Percentiles rank a stretch among this genome's conserved stretches.
These are phyloP conservation scores for Penstemon barbatus DNA, from an alignment of 257 asterid genomes.

Conservation along the genomic window DNA sequence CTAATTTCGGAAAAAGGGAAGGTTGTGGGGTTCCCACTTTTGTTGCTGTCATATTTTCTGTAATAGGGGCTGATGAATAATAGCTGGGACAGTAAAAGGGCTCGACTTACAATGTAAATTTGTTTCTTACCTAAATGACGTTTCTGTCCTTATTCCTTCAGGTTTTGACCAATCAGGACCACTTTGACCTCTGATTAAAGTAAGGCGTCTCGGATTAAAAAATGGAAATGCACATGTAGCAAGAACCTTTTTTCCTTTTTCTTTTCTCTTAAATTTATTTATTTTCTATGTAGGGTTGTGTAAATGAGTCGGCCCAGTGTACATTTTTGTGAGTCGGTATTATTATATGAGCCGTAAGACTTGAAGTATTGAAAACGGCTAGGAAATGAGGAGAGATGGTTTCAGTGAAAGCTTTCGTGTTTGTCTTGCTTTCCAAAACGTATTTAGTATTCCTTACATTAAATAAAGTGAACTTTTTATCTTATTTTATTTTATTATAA, in stretches of 20 bases:
- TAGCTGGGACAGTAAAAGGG: conserved; percentile 32
- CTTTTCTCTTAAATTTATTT: too few species aligned
- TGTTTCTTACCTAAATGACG: conserved; percentile 40
- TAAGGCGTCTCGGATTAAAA: not conserved
- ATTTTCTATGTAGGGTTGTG: too few species aligned
- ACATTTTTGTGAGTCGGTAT: not conserved
- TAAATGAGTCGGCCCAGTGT: not conserved
- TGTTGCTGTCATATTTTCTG: conserved; percentile 20
- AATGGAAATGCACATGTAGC: not conserved
- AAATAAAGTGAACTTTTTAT: too few species aligned
- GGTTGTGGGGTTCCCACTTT: conserved; percentile 9
- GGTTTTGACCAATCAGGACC: conserved; percentile 63
- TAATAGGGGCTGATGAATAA: conserved; percentile 17
- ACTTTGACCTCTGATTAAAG: conserved; percentile 43
- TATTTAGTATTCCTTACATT: too few species aligned
- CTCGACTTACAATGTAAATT: conserved; percentile 37
- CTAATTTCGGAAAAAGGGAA: not conserved
- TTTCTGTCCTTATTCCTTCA: conserved; percentile 35
- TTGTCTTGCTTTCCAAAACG: too few species aligned
- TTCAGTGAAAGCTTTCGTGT: too few species aligned
- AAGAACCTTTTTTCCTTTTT: not conserved
- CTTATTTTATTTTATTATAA: too few species aligned
- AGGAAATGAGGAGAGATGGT: too few species aligned
- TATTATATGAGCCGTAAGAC: not conserved
- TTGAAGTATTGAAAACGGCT: not conserved